Percentiles rank a stretch among this genome's conserved stretches.
Conservation (phyloP, 352 stramenopile genomes). For the Phytophthora uliginosa region DNA sequence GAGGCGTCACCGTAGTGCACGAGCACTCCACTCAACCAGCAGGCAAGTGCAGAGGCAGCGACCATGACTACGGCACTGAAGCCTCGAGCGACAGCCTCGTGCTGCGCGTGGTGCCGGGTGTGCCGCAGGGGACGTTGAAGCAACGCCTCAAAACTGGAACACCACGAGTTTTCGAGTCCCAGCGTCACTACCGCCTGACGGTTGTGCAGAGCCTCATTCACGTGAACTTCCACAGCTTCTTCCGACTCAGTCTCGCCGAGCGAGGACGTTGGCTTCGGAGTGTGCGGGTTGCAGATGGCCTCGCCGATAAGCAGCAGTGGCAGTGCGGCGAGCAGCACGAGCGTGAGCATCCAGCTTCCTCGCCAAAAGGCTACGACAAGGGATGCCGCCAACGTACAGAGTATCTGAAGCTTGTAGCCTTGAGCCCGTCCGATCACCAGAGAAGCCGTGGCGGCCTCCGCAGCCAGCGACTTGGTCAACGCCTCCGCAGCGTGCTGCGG, state of each 20-base stretch:
- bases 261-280: not conserved
- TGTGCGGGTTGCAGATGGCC: conserved; percentile 32
- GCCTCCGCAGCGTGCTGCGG: conserved; percentile 55
- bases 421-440: conserved; percentile 51
- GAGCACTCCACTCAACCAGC: conserved; percentile 67
- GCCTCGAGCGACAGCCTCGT: conserved; percentile 56
- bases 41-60: conserved; percentile 58
- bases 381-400: conserved; percentile 42
- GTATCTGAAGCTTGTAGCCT: conserved; percentile 56
- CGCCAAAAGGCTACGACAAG: conserved; percentile 54
- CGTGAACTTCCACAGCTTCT: conserved; percentile 46
- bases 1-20: conserved; percentile 51
- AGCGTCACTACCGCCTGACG: conserved; percentile 51
- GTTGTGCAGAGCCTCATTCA: conserved; percentile 55
- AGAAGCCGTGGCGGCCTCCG: conserved; percentile 59
- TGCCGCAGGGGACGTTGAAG: conserved; percentile 32
- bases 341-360: conserved; percentile 67
- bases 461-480: conserved; percentile 63
- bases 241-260: conserved; percentile 16
- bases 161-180: conserved; percentile 42
- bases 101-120: conserved; percentile 27
- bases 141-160: conserved; percentile 40
- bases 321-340: conserved; percentile 66
- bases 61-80: conserved; percentile 72
- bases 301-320: conserved; percentile 67